Evolutionary conservation across 2,329 filamentous ascomycete species (phyloP).

Genomic region (Pseudogymnoascus sp.): DNA sequence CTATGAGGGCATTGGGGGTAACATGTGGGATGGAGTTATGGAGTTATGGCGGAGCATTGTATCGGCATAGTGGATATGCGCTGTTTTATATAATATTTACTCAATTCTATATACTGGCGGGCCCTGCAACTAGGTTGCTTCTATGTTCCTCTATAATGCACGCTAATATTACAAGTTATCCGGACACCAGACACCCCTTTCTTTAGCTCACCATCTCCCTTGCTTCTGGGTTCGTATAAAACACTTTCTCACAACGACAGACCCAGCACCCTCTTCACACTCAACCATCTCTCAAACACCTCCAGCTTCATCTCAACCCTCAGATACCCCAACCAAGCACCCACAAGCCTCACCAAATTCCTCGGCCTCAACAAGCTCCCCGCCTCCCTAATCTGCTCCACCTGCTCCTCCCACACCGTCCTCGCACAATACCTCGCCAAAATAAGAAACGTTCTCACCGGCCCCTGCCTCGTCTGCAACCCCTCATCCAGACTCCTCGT

Average conservation of each 20-base stretch:
- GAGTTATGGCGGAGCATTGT: not conserved
- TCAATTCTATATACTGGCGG: not conserved
- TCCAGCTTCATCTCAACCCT: slow-evolving; percentile 56
- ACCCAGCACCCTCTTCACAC: slow-evolving; percentile 40
- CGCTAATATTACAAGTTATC: slow-evolving; percentile 4
- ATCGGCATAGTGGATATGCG: not conserved
- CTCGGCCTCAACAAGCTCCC: slow-evolving; percentile 51
- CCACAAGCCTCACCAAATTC: slow-evolving; percentile 45
- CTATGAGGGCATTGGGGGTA: not conserved
- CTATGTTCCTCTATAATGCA: slow-evolving; percentile 1
- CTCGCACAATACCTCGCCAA: slow-evolving; percentile 59
- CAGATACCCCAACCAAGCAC: slow-evolving; percentile 49
- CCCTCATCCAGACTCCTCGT: slow-evolving; percentile 91
- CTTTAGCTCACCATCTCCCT: not conserved
- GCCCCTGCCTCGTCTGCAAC: slow-evolving; percentile 63
- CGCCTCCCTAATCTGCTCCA: slow-evolving; percentile 45
- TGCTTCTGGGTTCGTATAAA: not conserved
- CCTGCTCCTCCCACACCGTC: slow-evolving; percentile 56
- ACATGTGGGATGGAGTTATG: not conserved
- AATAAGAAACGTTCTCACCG: slow-evolving; percentile 58
- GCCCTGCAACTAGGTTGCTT: not conserved
- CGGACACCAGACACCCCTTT: not conserved
- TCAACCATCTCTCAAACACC: slow-evolving; percentile 54
- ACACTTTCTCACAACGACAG: not conserved
- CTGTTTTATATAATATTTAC: not conserved